phyloP scores from a whole-genome alignment of 2,329 filamentous ascomycete species.

The Teratosphaeria zuluensis region DNA sequence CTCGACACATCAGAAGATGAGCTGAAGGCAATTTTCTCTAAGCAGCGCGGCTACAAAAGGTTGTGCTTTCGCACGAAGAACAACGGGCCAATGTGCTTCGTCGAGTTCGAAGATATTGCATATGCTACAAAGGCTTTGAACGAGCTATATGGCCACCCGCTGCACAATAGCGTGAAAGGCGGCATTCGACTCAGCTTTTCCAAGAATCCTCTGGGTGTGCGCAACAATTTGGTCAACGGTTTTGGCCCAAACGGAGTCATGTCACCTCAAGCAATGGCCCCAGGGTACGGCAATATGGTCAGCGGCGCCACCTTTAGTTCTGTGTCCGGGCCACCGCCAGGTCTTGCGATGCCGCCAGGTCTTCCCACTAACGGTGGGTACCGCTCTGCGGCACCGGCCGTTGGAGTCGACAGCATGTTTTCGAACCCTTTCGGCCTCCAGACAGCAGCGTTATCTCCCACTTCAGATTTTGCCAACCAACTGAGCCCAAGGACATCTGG shows the following conservation, averaged over 20 bases:
- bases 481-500: constrained; percentile 16
- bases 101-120: constrained; percentile 90
- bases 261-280: constrained; percentile 42
- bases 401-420: constrained; percentile 21
- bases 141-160: constrained; percentile 74
- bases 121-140: constrained; percentile 86
- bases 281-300: constrained; percentile 49
- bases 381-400: constrained; percentile 7
- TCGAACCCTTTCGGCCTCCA: constrained; percentile 16
- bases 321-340: constrained; percentile 61
- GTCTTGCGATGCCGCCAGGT: constrained; percentile 60
- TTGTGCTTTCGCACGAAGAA: constrained; percentile 91
- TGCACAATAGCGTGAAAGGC: constrained; percentile 89
- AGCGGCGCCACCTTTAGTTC: constrained; percentile 56
- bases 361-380: constrained; percentile 10
- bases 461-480: constrained; percentile 13
- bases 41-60: constrained; percentile 88
- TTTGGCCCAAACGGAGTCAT: constrained; percentile 43
- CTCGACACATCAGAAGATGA: constrained; percentile 91
- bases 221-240: constrained; percentile 58
- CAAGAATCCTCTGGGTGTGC: constrained; percentile 90
- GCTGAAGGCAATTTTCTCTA: constrained; percentile 84
- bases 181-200: constrained; percentile 94
- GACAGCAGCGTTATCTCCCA: constrained; percentile 1
- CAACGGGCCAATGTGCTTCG: constrained; percentile 97